phyloP scores from a whole-genome alignment of 148 eudicot genomes.

The Silene uniflora region DNA sequence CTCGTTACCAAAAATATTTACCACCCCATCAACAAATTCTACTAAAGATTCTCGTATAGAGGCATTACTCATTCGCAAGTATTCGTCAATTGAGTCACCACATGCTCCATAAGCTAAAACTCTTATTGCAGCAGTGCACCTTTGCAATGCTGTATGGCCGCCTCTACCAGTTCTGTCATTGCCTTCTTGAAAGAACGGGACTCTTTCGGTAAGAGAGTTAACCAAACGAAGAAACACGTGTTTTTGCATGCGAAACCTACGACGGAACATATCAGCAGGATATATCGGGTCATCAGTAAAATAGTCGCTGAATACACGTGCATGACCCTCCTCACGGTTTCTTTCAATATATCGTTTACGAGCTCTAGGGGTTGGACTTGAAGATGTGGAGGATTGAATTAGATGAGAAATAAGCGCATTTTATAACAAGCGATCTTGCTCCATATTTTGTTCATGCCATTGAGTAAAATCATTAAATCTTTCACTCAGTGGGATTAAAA shows the following conservation, averaged over 20 bases:
- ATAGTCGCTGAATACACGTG: conserved; percentile 4
- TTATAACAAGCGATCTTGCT: too few species aligned
- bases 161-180: not conserved
- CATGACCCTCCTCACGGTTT: not conserved
- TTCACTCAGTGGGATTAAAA: not conserved
- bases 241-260: conserved; percentile 11
- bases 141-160: not conserved
- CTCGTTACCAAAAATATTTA: too few species aligned
- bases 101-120: conserved; percentile 3
- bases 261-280: not conserved
- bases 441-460: too few species aligned
- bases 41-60: too few species aligned
- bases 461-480: not conserved
- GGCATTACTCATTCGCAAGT: not conserved
- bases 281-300: not conserved
- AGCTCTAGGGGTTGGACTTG: not conserved
- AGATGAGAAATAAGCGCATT: too few species aligned
- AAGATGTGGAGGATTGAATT: not conserved
- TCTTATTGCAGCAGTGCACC: not conserved
- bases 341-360: not conserved
- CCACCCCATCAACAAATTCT: too few species aligned
- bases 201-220: not conserved
- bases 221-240: conserved; percentile 5
- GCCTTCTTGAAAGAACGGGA: not conserved
- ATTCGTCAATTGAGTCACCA: not conserved